Conservation (phyloP, 2,329 filamentous ascomycete genomes). For the Aspergillus carbonarius region DNA sequence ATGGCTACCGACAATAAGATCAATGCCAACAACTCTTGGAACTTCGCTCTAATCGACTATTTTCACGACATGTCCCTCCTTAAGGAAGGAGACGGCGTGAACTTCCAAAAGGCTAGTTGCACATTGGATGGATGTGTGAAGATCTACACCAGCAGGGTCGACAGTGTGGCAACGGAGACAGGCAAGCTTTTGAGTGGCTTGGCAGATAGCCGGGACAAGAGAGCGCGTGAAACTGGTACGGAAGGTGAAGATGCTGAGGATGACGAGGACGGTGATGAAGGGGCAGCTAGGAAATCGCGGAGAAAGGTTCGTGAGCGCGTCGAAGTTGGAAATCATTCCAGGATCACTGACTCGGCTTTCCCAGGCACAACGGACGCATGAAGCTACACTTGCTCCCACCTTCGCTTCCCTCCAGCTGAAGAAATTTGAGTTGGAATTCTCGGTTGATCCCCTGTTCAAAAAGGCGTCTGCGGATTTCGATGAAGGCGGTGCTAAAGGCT, state of each 20-base stretch:
- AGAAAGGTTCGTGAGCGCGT: constrained; percentile 61
- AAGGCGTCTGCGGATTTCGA: constrained; percentile 98
- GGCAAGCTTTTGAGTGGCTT: constrained; percentile 91
- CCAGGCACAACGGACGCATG: constrained; percentile 72
- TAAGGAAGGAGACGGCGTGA: constrained; percentile 94
- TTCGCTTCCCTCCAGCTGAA: constrained; percentile 89
- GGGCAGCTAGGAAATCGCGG: constrained; percentile 54
- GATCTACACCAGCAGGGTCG: constrained; percentile 97
- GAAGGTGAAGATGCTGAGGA: constrained; percentile 62
- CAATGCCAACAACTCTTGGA: constrained; percentile 97
- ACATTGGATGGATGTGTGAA: constrained; percentile 98
- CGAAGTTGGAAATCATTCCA: background rate
- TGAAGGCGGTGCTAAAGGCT: constrained; percentile 92
- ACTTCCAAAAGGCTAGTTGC: constrained; percentile 97
- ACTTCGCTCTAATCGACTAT: constrained; percentile 99
- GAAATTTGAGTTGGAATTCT: constrained; percentile 95
- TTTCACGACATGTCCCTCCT: constrained; percentile 98
- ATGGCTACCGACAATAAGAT: constrained; percentile 99
- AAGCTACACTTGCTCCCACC: constrained; percentile 86
- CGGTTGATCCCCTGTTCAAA: constrained; percentile 97
- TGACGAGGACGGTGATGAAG: constrained; percentile 58
- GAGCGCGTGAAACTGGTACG: constrained; percentile 61
- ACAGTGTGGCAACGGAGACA: constrained; percentile 96
- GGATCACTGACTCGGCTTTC: constrained; percentile 25
- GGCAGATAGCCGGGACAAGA: constrained; percentile 72